Percentiles rank a stretch among this genome's conserved stretches.
phyloP scores from a whole-genome alignment of 2,329 filamentous ascomycete species.

The Aspergillus fischeri region DNA sequence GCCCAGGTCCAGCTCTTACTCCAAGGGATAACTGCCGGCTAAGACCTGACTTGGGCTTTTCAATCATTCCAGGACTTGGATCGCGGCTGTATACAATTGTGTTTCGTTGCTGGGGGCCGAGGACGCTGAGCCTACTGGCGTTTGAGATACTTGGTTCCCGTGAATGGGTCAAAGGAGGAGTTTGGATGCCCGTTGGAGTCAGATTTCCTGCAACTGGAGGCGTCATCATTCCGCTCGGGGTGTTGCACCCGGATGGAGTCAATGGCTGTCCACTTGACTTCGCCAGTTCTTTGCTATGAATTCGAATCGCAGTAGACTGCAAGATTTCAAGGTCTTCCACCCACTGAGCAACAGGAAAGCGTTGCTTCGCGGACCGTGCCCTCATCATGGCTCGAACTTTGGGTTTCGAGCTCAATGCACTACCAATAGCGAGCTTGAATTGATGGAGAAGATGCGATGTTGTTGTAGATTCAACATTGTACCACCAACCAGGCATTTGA shows the following conservation, averaged over 20 bases:
- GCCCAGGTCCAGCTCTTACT: slow-evolving; percentile 38
- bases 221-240: slow-evolving; percentile 34
- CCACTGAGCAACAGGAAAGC: slow-evolving; percentile 66
- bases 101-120: slow-evolving; percentile 36
- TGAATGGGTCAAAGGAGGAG: slow-evolving; percentile 31
- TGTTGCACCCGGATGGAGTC: slow-evolving; percentile 41
- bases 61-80: slow-evolving; percentile 28
- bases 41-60: slow-evolving; percentile 28
- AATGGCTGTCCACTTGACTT: slow-evolving; percentile 30
- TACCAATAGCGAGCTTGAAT: slow-evolving; percentile 61
- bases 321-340: slow-evolving; percentile 61
- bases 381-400: slow-evolving; percentile 59
- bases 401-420: slow-evolving; percentile 55
- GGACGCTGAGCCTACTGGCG: slow-evolving; percentile 27
- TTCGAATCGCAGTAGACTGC: slow-evolving; percentile 57
- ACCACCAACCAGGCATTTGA: slow-evolving; percentile 71
- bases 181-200: slow-evolving; percentile 27
- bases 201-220: slow-evolving; percentile 22
- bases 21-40: slow-evolving; percentile 38
- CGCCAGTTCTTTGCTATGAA: slow-evolving; percentile 45
- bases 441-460: slow-evolving; percentile 61
- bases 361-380: slow-evolving; percentile 60
- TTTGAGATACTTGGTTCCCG: slow-evolving; percentile 27
- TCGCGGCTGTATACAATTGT: slow-evolving; percentile 39
- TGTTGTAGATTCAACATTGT: slow-evolving; percentile 62